phyloP scores from a whole-genome alignment of 2,329 filamentous ascomycete species.

The Cadophora luteo-olivacea region DNA sequence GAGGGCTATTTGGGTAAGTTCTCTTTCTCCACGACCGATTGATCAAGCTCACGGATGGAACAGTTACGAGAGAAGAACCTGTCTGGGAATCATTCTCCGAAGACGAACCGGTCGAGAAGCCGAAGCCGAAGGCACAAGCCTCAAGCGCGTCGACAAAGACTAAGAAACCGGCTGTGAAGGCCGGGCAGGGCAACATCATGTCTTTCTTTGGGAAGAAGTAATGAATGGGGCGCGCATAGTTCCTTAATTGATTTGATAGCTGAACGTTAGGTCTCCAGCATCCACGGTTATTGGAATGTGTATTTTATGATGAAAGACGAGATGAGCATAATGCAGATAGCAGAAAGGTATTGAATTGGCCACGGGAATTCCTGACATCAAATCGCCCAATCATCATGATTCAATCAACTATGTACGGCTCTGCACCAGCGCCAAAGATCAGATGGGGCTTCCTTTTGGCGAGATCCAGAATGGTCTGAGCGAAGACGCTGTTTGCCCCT shows the following conservation, averaged over 20 bases:
- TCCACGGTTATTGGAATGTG: not conserved
- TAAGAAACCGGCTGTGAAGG: constrained; percentile 64
- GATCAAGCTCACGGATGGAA: constrained; percentile 18
- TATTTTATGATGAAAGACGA: constrained; percentile 2
- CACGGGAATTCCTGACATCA: not conserved
- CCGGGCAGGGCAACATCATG: constrained; percentile 82
- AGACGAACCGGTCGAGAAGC: constrained; percentile 72
- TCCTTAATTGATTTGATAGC: not conserved
- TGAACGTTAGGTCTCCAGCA: not conserved
- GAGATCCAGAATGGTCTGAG: constrained; percentile 87
- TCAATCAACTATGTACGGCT: constrained; percentile 58
- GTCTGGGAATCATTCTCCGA: constrained; percentile 95
- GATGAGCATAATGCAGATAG: not conserved
- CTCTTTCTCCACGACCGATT: constrained; percentile 17
- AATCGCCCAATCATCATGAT: not conserved
- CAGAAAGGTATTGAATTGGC: not conserved
- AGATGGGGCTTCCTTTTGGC: constrained; percentile 88
- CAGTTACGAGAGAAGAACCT: constrained; percentile 84
- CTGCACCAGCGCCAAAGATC: constrained; percentile 72
- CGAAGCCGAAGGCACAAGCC: constrained; percentile 56
- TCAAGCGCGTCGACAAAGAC: constrained; percentile 51
- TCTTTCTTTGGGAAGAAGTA: constrained; percentile 86
- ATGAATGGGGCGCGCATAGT: not conserved
- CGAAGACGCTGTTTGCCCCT: constrained; percentile 95
- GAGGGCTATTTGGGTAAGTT: constrained; percentile 85